These are phyloP conservation scores for Boletus tomentosulus DNA, from an alignment of 768 basidiomycete species.

Conservation along the genomic window DNA sequence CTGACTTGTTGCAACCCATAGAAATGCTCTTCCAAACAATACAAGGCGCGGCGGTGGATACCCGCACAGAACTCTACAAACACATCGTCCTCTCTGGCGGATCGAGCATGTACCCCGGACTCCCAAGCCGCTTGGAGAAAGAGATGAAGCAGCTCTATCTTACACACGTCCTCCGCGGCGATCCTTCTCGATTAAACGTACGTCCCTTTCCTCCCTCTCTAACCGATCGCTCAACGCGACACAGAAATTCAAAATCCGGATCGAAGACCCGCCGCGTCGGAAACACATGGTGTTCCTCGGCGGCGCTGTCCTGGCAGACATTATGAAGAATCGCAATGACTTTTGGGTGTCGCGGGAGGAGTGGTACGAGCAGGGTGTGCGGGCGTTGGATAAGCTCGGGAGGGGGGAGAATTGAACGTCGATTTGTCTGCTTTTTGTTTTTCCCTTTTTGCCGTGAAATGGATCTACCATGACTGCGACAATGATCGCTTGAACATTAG, in stretches of 20 bases:
- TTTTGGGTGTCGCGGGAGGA: slow-evolving; percentile 96
- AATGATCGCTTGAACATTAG: no score
- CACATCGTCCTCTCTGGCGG: slow-evolving; percentile 98
- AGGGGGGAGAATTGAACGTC: slow-evolving; percentile 47
- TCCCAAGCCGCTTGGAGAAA: slow-evolving; percentile 95
- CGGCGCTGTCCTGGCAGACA: slow-evolving; percentile 94
- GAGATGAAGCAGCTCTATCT: slow-evolving; percentile 99
- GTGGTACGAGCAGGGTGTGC: slow-evolving; percentile 88
- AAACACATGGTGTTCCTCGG: slow-evolving; percentile 99
- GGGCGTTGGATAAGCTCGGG: slow-evolving; percentile 82
- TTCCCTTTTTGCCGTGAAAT: no score
- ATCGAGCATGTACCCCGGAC: slow-evolving; percentile 97
- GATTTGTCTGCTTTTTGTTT: background rate
- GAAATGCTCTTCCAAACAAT: slow-evolving; percentile 98
- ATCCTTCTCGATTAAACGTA: slow-evolving; percentile 82
- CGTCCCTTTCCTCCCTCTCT: slow-evolving; percentile 30
- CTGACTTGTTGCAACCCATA: slow-evolving; percentile 19
- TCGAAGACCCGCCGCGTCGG: slow-evolving; percentile 95
- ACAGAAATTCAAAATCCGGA: slow-evolving; percentile 99
- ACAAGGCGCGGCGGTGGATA: slow-evolving; percentile 85
- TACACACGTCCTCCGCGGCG: slow-evolving; percentile 79
- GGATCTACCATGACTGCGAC: no score
- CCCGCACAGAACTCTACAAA: slow-evolving; percentile 90
- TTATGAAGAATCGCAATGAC: slow-evolving; percentile 92
- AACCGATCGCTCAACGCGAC: background rate